phyloP scores from a whole-genome alignment of 345 rosid species.

The Anacardium occidentale region DNA sequence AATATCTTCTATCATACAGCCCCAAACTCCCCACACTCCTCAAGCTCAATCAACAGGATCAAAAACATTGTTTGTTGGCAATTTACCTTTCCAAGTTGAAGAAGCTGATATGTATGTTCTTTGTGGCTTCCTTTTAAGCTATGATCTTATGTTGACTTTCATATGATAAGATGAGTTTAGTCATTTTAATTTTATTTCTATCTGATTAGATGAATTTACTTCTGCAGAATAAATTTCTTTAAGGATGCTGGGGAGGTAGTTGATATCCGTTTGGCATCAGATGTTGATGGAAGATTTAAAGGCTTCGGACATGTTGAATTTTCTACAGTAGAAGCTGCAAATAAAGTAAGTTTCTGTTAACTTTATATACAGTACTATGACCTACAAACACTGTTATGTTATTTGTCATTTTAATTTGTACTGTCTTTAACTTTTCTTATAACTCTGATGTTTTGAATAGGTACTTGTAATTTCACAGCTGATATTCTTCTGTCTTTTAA shows the following conservation, averaged over 20 bases:
- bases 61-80: slow-evolving; percentile 70
- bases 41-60: slow-evolving; percentile 39
- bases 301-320: slow-evolving; percentile 92
- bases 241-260: slow-evolving; percentile 62
- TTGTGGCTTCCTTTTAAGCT: neutral
- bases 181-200: neutral
- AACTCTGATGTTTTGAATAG: too few species aligned
- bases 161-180: neutral
- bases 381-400: neutral
- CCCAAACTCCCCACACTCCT: slow-evolving; percentile 61
- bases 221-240: slow-evolving; percentile 68
- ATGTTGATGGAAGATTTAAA: slow-evolving; percentile 49
- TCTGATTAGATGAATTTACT: neutral
- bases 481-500: too few species aligned
- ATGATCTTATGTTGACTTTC: neutral
- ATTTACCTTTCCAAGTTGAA: slow-evolving; percentile 59
- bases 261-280: slow-evolving; percentile 65
- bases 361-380: neutral
- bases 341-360: slow-evolving; percentile 39
- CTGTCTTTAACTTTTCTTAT: too few species aligned
- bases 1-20: slow-evolving; percentile 39
- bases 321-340: slow-evolving; percentile 60
- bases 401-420: neutral
- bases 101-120: slow-evolving; percentile 61
- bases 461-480: too few species aligned